A percentile compares a stretch with the other conserved stretches of the same genome.
phyloP scores from a whole-genome alignment of 352 stramenopile genomes.

The Phytophthora idaei region DNA sequence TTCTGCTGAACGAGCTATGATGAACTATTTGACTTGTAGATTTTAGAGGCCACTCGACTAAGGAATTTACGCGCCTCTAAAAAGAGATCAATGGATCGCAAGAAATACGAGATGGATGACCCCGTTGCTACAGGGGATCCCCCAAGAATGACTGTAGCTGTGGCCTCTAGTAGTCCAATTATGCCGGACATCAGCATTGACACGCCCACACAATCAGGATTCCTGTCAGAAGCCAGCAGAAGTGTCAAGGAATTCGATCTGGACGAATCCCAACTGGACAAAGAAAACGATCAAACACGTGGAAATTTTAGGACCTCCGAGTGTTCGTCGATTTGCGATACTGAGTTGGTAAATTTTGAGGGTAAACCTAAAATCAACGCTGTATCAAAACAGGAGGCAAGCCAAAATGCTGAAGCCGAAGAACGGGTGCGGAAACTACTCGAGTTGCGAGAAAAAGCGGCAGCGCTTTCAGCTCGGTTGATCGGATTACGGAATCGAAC shows the following conservation, averaged over 20 bases:
- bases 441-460: constrained; percentile 31
- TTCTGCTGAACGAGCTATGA: background rate
- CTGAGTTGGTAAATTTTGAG: background rate
- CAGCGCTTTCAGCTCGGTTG: constrained; percentile 26
- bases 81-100: constrained; percentile 8
- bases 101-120: constrained; percentile 7
- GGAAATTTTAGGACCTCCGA: constrained; percentile 15
- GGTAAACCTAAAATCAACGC: background rate
- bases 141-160: background rate
- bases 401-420: background rate
- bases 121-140: background rate
- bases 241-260: constrained; percentile 12
- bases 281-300: constrained; percentile 28
- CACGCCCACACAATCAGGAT: background rate
- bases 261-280: constrained; percentile 9
- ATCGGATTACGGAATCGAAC: constrained; percentile 24
- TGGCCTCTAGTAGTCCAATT: background rate
- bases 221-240: background rate
- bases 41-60: constrained; percentile 34
- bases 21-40: constrained; percentile 8
- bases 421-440: constrained; percentile 36
- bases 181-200: background rate
- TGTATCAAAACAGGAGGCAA: background rate
- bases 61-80: constrained; percentile 35
- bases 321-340: background rate